These are phyloP conservation scores for Epichloe glyceriae DNA, from an alignment of 2,329 filamentous ascomycete species.

Conservation along the genomic window DNA sequence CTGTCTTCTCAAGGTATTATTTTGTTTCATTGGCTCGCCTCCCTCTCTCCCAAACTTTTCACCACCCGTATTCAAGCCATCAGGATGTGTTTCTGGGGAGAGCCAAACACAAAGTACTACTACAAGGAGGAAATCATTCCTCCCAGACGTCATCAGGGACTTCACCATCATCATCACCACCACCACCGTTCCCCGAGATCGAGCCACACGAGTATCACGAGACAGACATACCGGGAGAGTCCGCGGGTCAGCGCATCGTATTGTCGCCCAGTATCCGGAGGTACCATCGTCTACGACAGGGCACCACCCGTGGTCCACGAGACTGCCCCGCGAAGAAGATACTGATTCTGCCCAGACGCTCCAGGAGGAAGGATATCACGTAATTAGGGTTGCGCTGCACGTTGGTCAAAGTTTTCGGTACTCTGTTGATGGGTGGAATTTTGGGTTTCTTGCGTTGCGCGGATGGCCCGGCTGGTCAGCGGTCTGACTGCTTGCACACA, in stretches of 20 bases:
- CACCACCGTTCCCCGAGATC: conserved; percentile 24
- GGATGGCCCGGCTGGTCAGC: not conserved
- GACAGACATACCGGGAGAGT: conserved; percentile 24
- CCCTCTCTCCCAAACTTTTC: not conserved
- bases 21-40: too few species aligned
- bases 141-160: conserved; percentile 24
- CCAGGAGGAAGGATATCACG: not conserved
- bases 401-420: not conserved
- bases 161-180: conserved; percentile 21
- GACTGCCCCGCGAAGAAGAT: not conserved
- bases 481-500: not conserved
- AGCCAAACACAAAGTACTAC: conserved; percentile 36
- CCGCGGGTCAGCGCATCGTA: conserved; percentile 27
- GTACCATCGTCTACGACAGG: conserved; percentile 27
- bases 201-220: conserved; percentile 29
- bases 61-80: not conserved
- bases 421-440: not conserved
- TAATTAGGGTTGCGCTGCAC: not conserved
- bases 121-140: conserved; percentile 42
- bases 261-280: conserved; percentile 8
- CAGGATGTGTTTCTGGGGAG: conserved; percentile 38
- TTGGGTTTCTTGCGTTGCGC: not conserved
- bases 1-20: too few species aligned
- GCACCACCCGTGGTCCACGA: conserved; percentile 1
- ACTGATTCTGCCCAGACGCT: not conserved